Evolutionary conservation across 2,329 filamentous ascomycete genomes (phyloP).

Genomic region (Claviceps spartinae): DNA sequence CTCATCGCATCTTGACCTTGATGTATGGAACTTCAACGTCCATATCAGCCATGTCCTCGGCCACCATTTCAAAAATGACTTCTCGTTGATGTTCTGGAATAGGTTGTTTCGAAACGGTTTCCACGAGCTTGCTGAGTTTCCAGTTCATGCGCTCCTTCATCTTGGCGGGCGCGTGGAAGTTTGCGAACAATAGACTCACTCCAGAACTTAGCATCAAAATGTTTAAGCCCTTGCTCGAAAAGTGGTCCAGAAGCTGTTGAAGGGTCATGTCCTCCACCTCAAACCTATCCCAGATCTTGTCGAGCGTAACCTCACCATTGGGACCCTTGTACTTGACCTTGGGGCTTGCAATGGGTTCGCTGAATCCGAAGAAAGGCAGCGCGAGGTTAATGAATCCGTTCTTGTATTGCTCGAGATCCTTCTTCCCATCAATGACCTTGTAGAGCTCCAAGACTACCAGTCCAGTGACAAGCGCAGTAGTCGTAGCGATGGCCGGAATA

Average conservation of each 20-base stretch:
- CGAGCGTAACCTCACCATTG: slow-evolving; percentile 66
- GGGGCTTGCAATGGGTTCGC: slow-evolving; percentile 84
- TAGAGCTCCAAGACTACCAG: slow-evolving; percentile 85
- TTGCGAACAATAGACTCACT: slow-evolving; percentile 85
- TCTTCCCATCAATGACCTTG: slow-evolving; percentile 94
- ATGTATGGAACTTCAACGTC: slow-evolving; percentile 97
- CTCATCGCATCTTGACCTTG: slow-evolving; percentile 57
- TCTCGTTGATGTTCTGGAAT: slow-evolving; percentile 88
- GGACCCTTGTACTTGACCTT: slow-evolving; percentile 82
- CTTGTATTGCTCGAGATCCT: slow-evolving; percentile 97
- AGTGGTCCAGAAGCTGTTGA: slow-evolving; percentile 68
- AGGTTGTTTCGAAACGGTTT: slow-evolving; percentile 80
- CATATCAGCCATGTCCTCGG: slow-evolving; percentile 75
- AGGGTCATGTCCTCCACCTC: slow-evolving; percentile 80
- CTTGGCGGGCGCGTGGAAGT: slow-evolving; percentile 71
- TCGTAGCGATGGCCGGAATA: slow-evolving; percentile 95
- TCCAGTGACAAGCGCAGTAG: slow-evolving; percentile 88
- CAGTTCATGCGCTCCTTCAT: slow-evolving; percentile 69
- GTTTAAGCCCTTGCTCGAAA: slow-evolving; percentile 65
- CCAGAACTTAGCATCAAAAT: slow-evolving; percentile 96
- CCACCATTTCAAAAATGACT: slow-evolving; percentile 91
- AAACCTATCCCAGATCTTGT: slow-evolving; percentile 97
- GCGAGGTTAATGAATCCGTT: slow-evolving; percentile 97
- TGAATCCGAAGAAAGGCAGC: slow-evolving; percentile 95
- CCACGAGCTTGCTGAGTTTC: slow-evolving; percentile 80